phyloP scores from a whole-genome alignment of 129 eudicot species.

The Chrysanthemum lavandulifolium region DNA sequence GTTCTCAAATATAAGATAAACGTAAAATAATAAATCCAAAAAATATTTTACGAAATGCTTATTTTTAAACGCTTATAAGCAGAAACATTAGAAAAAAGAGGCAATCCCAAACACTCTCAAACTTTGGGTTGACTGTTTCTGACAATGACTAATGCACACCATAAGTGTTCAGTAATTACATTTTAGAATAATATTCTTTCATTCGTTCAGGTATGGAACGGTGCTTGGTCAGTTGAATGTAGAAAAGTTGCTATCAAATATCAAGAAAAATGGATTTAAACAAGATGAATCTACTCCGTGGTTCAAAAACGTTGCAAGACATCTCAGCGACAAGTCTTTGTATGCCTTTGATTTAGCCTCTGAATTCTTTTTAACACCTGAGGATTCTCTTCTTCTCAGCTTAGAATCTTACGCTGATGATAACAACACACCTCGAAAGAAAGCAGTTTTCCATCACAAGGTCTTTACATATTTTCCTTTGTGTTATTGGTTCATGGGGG shows the following conservation, averaged over 20 bases:
- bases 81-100: too few relatives aligned
- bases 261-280: slow-evolving; percentile 39
- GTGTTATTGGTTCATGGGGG: slow-evolving; percentile 2
- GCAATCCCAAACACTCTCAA: too few relatives aligned
- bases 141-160: too few relatives aligned
- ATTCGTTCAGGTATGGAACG: slow-evolving; percentile 52
- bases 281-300: slow-evolving; percentile 47
- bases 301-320: slow-evolving; percentile 48
- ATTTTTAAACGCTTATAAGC: too few relatives aligned
- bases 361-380: slow-evolving; percentile 58
- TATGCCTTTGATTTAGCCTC: slow-evolving; percentile 66
- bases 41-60: too few relatives aligned
- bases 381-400: slow-evolving; percentile 57
- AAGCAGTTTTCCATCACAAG: slow-evolving; percentile 85
- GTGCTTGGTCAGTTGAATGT: slow-evolving; percentile 83
- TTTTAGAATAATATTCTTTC: not conserved
- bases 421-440: slow-evolving; percentile 59
- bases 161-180: not conserved
- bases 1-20: too few relatives aligned
- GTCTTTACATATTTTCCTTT: slow-evolving; percentile 17
- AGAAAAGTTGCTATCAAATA: slow-evolving; percentile 53
- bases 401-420: slow-evolving; percentile 58
- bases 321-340: slow-evolving; percentile 50
- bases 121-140: not conserved
- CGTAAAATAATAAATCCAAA: too few relatives aligned